These are phyloP conservation scores for Acanthamoeba lenticulata DNA, from an alignment of 208 protist species.

Conservation along the genomic window DNA sequence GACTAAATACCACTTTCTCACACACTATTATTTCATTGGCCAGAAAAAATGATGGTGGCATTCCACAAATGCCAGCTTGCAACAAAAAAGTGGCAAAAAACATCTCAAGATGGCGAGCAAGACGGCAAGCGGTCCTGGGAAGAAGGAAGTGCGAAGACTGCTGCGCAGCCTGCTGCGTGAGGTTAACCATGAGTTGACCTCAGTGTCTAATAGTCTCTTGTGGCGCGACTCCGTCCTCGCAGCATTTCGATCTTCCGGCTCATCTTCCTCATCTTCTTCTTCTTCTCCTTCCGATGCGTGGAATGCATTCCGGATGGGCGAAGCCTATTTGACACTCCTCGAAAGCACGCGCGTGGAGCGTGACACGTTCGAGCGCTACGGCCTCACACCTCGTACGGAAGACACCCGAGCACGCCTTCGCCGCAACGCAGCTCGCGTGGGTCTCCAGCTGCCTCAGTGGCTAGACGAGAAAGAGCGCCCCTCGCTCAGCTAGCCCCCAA, in stretches of 20 bases:
- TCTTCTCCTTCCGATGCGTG: not conserved
- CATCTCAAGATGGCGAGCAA: too few relatives aligned
- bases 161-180: not conserved
- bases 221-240: not conserved
- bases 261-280: not conserved
- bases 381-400: not conserved
- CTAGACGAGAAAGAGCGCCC: slow-evolving; percentile 12
- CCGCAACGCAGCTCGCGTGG: not conserved
- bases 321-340: slow-evolving; percentile 7
- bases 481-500: too few relatives aligned
- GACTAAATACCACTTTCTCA: not conserved
- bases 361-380: slow-evolving; percentile 1
- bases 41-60: not conserved
- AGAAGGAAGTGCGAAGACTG: not conserved
- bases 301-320: not conserved
- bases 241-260: not conserved
- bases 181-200: not conserved
- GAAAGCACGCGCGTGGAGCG: not conserved
- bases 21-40: not conserved
- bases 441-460: not conserved
- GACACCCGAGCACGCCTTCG: not conserved
- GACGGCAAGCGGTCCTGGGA: too few relatives aligned
- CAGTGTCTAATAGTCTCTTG: not conserved
- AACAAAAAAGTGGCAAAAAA: not conserved
- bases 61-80: not conserved